These are phyloP conservation scores for Phlebiopsis flavidoalba DNA, from an alignment of 768 basidiomycete genomes.

Conservation along the genomic window DNA sequence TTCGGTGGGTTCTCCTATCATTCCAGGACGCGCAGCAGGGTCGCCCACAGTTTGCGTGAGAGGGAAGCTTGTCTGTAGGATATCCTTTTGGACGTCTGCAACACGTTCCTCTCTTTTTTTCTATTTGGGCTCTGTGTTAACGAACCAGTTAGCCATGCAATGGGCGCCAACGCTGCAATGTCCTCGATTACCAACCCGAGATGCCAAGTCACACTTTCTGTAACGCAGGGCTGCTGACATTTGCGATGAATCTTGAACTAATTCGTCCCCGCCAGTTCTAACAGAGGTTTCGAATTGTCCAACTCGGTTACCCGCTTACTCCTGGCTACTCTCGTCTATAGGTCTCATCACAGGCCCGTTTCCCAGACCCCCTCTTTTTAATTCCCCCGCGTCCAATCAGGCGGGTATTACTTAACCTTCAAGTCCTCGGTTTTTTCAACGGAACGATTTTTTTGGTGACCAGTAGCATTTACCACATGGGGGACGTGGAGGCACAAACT, in stretches of 20 bases:
- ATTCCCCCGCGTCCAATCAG: conserved; percentile 71
- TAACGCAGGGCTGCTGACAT: conserved; percentile 50
- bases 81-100: conserved; percentile 60
- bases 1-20: conserved; percentile 83
- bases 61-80: conserved; percentile 53
- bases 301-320: conserved; percentile 81
- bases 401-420: conserved; percentile 81
- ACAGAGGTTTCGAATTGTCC: conserved; percentile 74
- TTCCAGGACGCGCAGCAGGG: conserved; percentile 52
- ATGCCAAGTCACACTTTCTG: conserved; percentile 64
- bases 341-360: too few relatives aligned
- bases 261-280: too few relatives aligned
- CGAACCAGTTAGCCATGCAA: too few relatives aligned
- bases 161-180: too few relatives aligned
- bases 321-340: conserved; percentile 80
- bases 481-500: conserved; percentile 33
- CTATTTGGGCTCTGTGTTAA: too few relatives aligned
- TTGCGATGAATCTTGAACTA: too few relatives aligned
- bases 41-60: conserved; percentile 34
- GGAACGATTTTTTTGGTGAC: conserved; percentile 89
- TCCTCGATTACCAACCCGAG: conserved; percentile 75
- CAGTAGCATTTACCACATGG: conserved; percentile 63
- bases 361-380: too few relatives aligned
- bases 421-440: conserved; percentile 87
- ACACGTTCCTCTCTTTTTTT: too few relatives aligned